Percentiles rank a stretch among this genome's conserved stretches.
phyloP scores from a whole-genome alignment of 768 basidiomycete genomes.

The Amanita polypyramis region DNA sequence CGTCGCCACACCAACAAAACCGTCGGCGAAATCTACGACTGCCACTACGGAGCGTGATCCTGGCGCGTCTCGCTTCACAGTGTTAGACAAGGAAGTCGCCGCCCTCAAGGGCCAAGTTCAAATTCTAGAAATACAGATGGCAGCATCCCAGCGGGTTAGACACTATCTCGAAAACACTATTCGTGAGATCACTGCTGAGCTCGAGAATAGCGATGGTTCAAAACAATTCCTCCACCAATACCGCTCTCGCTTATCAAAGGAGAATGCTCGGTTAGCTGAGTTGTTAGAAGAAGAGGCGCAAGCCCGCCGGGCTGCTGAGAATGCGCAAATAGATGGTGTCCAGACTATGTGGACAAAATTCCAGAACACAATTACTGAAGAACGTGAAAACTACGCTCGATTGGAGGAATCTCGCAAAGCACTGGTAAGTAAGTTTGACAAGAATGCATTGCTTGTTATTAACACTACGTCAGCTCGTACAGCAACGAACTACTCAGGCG shows the following conservation, averaged over 20 bases:
- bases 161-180: slow-evolving; percentile 53
- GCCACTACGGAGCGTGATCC: slow-evolving; percentile 18
- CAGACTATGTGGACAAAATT: slow-evolving; percentile 61
- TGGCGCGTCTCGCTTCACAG: slow-evolving; percentile 20
- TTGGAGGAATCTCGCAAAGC: slow-evolving; percentile 66
- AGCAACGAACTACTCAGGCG: slow-evolving; percentile 51
- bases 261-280: slow-evolving; percentile 44
- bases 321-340: slow-evolving; percentile 52
- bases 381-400: slow-evolving; percentile 51
- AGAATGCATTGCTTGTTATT: not conserved
- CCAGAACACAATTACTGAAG: slow-evolving; percentile 44
- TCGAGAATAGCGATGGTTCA: slow-evolving; percentile 57
- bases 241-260: slow-evolving; percentile 42
- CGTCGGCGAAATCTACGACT: slow-evolving; percentile 18
- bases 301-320: slow-evolving; percentile 48
- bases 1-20: slow-evolving; percentile 40
- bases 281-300: slow-evolving; percentile 54
- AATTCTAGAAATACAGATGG: slow-evolving; percentile 57
- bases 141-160: slow-evolving; percentile 54
- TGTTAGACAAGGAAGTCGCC: slow-evolving; percentile 37
- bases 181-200: slow-evolving; percentile 46
- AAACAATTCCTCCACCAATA: slow-evolving; percentile 51
- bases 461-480: slow-evolving; percentile 37
- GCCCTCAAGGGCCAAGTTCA: slow-evolving; percentile 56
- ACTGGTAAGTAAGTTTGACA: slow-evolving; percentile 31